These are phyloP conservation scores for Fusarium veterinarium DNA, from an alignment of 2,329 filamentous ascomycete genomes.

Conservation along the genomic window DNA sequence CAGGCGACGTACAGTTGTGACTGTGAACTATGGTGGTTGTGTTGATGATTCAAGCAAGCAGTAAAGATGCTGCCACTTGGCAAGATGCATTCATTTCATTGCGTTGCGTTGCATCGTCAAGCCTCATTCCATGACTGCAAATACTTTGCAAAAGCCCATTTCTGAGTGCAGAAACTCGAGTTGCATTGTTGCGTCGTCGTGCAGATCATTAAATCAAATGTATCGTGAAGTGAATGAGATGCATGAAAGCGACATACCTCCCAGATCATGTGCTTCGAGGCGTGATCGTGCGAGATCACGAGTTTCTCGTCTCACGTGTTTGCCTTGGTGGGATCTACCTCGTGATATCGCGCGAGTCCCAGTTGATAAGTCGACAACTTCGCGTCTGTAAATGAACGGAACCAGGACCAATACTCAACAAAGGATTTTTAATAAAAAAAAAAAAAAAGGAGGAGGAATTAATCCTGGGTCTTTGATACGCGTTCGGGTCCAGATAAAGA, in stretches of 20 bases:
- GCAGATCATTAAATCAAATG: slow-evolving; percentile 25
- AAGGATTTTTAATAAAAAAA: slow-evolving; percentile 3
- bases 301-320: slow-evolving; percentile 59
- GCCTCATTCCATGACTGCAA: slow-evolving; percentile 1
- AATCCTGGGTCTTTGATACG: slow-evolving; percentile 25
- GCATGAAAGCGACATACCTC: slow-evolving; percentile 55
- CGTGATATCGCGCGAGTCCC: slow-evolving; percentile 59
- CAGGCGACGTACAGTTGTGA: slow-evolving; percentile 11
- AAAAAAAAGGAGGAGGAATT: slow-evolving; percentile 10
- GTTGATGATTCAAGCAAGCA: slow-evolving; percentile 3
- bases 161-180: background rate
- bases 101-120: background rate
- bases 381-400: slow-evolving; percentile 27
- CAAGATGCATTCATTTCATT: slow-evolving; percentile 13
- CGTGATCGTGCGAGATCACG: slow-evolving; percentile 54
- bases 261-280: slow-evolving; percentile 58
- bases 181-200: background rate
- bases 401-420: slow-evolving; percentile 18
- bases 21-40: background rate
- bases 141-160: slow-evolving; percentile 3
- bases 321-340: slow-evolving; percentile 56
- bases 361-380: slow-evolving; percentile 46
- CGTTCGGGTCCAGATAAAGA: slow-evolving; percentile 24
- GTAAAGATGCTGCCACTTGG: slow-evolving; percentile 31
- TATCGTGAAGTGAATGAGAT: slow-evolving; percentile 41